Evolutionary conservation across 2,329 filamentous ascomycete species (phyloP), one percentile per base, ranked within the genome.

Genomic region (Penicillium sumatraense): DNA sequence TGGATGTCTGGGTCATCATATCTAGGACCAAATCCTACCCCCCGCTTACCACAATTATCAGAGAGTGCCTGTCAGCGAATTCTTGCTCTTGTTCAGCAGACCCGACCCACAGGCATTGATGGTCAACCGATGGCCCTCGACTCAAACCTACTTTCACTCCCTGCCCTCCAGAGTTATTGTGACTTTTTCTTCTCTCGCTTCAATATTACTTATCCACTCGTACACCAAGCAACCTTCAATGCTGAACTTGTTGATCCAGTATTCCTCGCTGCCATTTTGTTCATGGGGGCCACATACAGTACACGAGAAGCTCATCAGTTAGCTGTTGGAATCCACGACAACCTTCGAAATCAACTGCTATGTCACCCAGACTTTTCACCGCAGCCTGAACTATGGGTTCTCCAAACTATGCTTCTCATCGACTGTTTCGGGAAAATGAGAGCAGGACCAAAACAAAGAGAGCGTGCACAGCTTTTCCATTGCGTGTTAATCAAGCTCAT

Each of bases 371-470:
- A 79, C 0, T 88, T 87, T 64, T 84, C 78, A 1, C 75, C 84
- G 0, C 79, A 80, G n/a, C 84, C 85, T 0, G 78, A 83, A 20
- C 71, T 87, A 0, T 87, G 84, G 85, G 80, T 85, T 0, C 61
- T 87, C 0, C 84, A 87, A 56, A 83, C 83, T 0, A 85, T 87
- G 29, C 69, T 88, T 8, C 70, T 88, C 0, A 83, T 87, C 0
- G 85, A 87, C 58, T 87, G 85, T 59, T 87, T 87, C 52, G 85
- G 85, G 2, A 87, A 87, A 65, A 85, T 82, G 33, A 74, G 84
- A 51, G 84, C 84, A 0, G 85, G 85, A 0, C 84, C 85, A 57
- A 83, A 83, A 46, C 84, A 88, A 61, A 83, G 86, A 55, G 85
- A 88, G 23, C 84, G 85, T 77, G 82, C 83, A 3, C 85, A 87